Percentiles rank a stretch among this genome's conserved stretches.
Evolutionary conservation across 176 grass and related monocot genomes (phyloP).

Genomic region (Oryza glaberrima): DNA sequence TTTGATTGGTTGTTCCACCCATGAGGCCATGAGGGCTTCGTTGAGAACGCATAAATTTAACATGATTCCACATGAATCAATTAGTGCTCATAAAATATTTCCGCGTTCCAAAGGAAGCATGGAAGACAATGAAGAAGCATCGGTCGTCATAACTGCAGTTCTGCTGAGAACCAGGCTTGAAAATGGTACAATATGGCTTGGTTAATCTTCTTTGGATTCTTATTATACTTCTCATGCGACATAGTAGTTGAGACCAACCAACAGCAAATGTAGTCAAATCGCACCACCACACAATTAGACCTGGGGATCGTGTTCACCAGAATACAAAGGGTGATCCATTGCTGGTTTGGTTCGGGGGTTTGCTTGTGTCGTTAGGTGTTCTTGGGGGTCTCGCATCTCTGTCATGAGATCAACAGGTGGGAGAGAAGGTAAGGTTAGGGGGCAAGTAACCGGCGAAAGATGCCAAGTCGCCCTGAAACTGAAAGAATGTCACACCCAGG

Average conservation of each 20-base stretch:
- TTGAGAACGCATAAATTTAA: background rate
- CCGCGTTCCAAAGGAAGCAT: background rate
- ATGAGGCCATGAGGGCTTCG: background rate
- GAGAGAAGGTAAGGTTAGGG: background rate
- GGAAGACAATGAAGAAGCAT: background rate
- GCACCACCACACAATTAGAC: constrained; percentile 17
- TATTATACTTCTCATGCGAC: background rate
- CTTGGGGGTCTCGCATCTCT: constrained; percentile 39
- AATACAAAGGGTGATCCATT: constrained; percentile 43
- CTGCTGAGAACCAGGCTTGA: background rate
- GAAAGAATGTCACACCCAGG: constrained; percentile 10
- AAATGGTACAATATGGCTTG: background rate
- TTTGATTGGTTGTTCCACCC: background rate
- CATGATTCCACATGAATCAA: background rate
- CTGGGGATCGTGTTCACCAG: constrained; percentile 9
- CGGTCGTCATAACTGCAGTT: background rate
- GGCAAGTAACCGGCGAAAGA: constrained; percentile 4
- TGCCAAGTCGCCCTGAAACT: background rate
- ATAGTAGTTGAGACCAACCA: background rate
- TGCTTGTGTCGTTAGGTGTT: constrained; percentile 50
- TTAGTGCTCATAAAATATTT: background rate
- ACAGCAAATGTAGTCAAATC: background rate
- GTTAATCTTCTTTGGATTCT: background rate
- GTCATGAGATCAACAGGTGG: constrained; percentile 28
- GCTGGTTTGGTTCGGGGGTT: background rate